Conservation (phyloP, 192 early-diverging fungal species). For the Endogone sp. region DNA sequence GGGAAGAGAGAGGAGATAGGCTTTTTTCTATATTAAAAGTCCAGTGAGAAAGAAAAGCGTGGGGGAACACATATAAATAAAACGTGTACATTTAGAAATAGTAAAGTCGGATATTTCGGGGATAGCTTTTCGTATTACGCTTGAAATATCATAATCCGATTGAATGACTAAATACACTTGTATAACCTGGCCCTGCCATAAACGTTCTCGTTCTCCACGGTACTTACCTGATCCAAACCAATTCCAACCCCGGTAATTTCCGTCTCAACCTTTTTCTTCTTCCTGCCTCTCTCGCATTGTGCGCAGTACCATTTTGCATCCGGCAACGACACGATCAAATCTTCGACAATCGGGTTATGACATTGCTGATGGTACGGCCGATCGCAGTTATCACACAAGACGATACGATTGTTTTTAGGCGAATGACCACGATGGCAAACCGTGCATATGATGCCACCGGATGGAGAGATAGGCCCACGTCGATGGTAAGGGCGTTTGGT, state of each 20-base stretch:
- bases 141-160: too few species aligned
- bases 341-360: slow-evolving; percentile 27
- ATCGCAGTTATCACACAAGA: slow-evolving; percentile 32
- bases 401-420: slow-evolving; percentile 27
- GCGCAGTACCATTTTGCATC: slow-evolving; percentile 26
- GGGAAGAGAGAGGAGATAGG: slow-evolving; percentile 21
- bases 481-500: neutral
- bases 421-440: slow-evolving; percentile 22
- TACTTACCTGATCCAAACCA: slow-evolving; percentile 6
- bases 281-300: slow-evolving; percentile 15
- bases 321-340: slow-evolving; percentile 16
- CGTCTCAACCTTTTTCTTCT: slow-evolving; percentile 7
- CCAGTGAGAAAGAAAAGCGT: neutral
- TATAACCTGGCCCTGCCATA: too few species aligned
- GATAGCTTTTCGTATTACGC: too few species aligned
- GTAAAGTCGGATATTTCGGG: too few species aligned
- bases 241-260: slow-evolving; percentile 14
- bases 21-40: slow-evolving; percentile 6
- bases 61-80: neutral
- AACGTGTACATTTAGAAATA: too few species aligned
- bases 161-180: too few species aligned
- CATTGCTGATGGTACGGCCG: slow-evolving; percentile 34
- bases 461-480: neutral
- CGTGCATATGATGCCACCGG: slow-evolving; percentile 12
- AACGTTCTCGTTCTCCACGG: neutral